Conservation (phyloP, 2,329 filamentous ascomycete species). For the Malbranchea zuffiana region DNA sequence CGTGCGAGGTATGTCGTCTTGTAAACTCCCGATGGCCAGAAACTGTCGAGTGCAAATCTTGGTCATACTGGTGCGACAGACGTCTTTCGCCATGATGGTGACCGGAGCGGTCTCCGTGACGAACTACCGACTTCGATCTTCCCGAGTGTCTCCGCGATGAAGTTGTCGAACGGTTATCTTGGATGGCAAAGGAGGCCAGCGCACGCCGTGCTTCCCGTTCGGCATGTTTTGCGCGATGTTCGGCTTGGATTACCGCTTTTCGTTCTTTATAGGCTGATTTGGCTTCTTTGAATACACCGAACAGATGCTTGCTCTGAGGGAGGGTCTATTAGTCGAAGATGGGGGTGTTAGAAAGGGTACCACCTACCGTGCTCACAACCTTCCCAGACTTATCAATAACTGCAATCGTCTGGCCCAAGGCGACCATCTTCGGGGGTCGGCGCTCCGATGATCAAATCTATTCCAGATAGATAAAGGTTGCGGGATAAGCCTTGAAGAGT, state of each 20-base stretch:
- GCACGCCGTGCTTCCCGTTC: constrained; percentile 51
- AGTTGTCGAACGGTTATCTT: constrained; percentile 37
- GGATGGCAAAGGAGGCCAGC: constrained; percentile 41
- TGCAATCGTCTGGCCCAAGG: constrained; percentile 62
- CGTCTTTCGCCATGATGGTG: constrained; percentile 18
- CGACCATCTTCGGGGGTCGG: constrained; percentile 19
- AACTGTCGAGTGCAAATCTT: constrained; percentile 22
- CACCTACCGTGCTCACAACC: constrained; percentile 70
- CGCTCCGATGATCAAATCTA: too few species aligned
- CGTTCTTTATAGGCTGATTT: constrained; percentile 78
- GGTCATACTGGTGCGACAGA: constrained; percentile 22
- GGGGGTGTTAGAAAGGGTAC: constrained; percentile 14
- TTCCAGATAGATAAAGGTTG: too few species aligned
- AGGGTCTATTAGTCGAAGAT: constrained; percentile 9
- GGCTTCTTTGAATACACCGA: constrained; percentile 85
- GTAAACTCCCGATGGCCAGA: constrained; percentile 18
- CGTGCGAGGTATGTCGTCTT: constrained; percentile 32
- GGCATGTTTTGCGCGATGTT: constrained; percentile 49
- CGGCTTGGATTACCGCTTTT: constrained; percentile 67
- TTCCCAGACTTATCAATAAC: constrained; percentile 88
- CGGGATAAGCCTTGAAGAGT: too few species aligned
- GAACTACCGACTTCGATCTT: constrained; percentile 27
- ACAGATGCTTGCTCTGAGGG: constrained; percentile 70
- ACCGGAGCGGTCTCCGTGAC: constrained; percentile 20
- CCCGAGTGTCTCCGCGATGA: constrained; percentile 31